Evolutionary conservation across 805 yeast genomes (phyloP).

Genomic region (Blastobotrys americana): DNA sequence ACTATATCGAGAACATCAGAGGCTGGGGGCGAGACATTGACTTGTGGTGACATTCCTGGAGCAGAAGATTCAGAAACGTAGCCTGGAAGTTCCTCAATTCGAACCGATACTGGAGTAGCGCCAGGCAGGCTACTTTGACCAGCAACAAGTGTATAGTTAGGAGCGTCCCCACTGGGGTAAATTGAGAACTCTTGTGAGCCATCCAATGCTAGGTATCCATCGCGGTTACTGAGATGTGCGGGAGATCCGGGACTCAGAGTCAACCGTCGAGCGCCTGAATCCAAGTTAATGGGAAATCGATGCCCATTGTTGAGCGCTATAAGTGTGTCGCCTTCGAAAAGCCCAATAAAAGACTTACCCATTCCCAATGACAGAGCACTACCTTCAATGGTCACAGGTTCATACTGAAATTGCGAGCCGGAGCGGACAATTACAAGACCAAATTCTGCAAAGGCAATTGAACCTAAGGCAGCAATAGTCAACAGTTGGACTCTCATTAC

Average conservation of each 20-base stretch:
- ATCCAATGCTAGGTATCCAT: not conserved
- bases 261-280: not conserved
- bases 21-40: not conserved
- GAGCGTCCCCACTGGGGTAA: not conserved
- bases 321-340: not conserved
- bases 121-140: not conserved
- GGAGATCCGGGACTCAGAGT: not conserved
- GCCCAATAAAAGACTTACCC: not conserved
- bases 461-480: not conserved
- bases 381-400: not conserved
- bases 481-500: not conserved
- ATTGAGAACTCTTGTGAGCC: not conserved
- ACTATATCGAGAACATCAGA: not conserved
- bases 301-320: not conserved
- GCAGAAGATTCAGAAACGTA: not conserved
- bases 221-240: not conserved
- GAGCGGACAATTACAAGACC: not conserved
- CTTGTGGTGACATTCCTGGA: not conserved
- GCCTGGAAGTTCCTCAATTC: not conserved
- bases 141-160: not conserved
- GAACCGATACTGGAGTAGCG: not conserved
- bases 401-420: not conserved
- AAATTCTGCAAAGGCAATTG: not conserved
- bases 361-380: not conserved
- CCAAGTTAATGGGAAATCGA: not conserved